These are phyloP conservation scores for Nigrograna mackinnonii DNA, from an alignment of 2,329 filamentous ascomycete genomes.

Conservation along the genomic window DNA sequence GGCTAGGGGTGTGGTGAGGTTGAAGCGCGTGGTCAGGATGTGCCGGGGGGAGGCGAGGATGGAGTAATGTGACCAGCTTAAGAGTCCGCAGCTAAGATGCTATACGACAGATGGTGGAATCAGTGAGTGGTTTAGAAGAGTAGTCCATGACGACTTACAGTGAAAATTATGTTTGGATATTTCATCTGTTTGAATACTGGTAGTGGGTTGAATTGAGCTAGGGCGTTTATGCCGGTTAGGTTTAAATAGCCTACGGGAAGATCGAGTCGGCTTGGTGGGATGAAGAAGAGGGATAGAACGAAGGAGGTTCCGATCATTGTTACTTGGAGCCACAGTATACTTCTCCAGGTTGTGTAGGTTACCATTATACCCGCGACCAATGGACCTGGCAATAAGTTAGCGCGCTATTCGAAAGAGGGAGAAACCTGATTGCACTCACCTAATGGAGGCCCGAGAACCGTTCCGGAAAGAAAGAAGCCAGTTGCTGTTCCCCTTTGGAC, in stretches of 20 bases:
- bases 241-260: background rate
- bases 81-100: slow-evolving; percentile 22
- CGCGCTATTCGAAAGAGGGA: too few relatives aligned
- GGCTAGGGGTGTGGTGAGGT: slow-evolving; percentile 15
- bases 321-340: slow-evolving; percentile 37
- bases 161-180: background rate
- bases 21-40: slow-evolving; percentile 16
- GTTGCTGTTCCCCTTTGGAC: slow-evolving; percentile 47
- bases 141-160: background rate
- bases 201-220: background rate
- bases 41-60: slow-evolving; percentile 19
- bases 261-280: background rate
- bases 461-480: slow-evolving; percentile 49
- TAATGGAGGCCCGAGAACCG: slow-evolving; percentile 47
- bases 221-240: background rate
- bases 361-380: slow-evolving; percentile 35
- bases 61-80: slow-evolving; percentile 21
- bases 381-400: slow-evolving; percentile 29
- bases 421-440: slow-evolving; percentile 27
- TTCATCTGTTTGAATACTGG: background rate
- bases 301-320: slow-evolving; percentile 32
- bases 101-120: slow-evolving; percentile 9
- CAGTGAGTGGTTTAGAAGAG: background rate
- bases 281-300: slow-evolving; percentile 23
- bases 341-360: slow-evolving; percentile 31